Evolutionary conservation across 306 rosid species (phyloP).

Genomic region (Quercus cerris): DNA sequence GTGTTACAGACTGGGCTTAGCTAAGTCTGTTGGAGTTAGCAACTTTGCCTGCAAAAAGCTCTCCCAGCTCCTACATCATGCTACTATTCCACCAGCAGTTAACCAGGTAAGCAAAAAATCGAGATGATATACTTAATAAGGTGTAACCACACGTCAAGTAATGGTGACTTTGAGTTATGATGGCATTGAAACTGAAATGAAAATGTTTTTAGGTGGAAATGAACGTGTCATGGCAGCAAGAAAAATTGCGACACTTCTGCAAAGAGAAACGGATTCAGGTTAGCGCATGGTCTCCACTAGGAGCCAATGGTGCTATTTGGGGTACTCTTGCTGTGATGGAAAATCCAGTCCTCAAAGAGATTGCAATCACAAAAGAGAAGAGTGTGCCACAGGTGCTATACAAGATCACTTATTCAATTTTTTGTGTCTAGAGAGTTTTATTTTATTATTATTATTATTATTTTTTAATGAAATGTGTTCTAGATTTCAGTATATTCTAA

Average conservation of each 20-base stretch:
- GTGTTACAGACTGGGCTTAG: conserved; percentile 29
- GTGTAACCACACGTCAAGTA: not conserved
- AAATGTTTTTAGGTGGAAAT: conserved; percentile 38
- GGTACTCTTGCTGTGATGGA: conserved; percentile 53
- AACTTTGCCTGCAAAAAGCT: conserved; percentile 34
- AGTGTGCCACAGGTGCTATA: not conserved
- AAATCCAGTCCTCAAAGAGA: conserved; percentile 41
- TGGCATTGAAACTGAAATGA: not conserved
- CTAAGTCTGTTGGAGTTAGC: conserved; percentile 44
- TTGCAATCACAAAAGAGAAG: conserved; percentile 26
- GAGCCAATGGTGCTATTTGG: conserved; percentile 42
- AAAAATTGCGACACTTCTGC: conserved; percentile 38
- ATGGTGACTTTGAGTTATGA: not conserved
- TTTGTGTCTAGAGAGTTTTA: too few species aligned
- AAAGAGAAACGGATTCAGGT: conserved; percentile 43
- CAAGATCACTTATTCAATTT: too few species aligned
- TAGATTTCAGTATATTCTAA: too few species aligned
- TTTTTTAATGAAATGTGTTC: too few species aligned
- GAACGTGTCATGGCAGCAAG: conserved; percentile 55
- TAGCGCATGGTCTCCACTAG: conserved; percentile 56
- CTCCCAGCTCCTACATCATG: conserved; percentile 30
- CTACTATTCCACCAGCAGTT: conserved; percentile 34
- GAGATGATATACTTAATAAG: conserved; percentile 17
- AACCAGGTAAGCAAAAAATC: conserved; percentile 33
- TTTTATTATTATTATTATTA: too few species aligned